Percentiles rank a stretch among this genome's conserved stretches.
Evolutionary conservation across 805 yeast species (phyloP).

Genomic region (Priceomyces castillae): DNA sequence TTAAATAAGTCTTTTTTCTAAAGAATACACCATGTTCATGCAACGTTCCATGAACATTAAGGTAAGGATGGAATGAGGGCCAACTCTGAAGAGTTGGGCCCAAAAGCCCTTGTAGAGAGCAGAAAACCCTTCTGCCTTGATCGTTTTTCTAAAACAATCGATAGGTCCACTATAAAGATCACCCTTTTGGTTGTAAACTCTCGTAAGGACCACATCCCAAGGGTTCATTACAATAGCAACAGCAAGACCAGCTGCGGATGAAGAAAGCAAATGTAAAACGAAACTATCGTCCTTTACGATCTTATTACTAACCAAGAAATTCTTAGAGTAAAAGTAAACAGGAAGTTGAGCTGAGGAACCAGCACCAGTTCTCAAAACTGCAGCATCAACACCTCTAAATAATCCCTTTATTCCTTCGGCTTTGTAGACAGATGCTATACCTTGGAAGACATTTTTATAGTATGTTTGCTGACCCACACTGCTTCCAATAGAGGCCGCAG

Average conservation of each 20-base stretch:
- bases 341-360: conserved; percentile 97
- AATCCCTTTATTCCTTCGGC: conserved; percentile 76
- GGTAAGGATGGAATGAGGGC: conserved; percentile 90
- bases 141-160: conserved; percentile 85
- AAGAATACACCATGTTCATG: conserved; percentile 52
- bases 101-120: conserved; percentile 95
- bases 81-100: conserved; percentile 89
- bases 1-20: conserved; percentile 19
- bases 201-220: conserved; percentile 91
- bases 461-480: conserved; percentile 88
- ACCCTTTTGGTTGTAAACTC: conserved; percentile 94
- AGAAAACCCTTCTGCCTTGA: conserved; percentile 73
- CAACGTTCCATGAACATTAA: conserved; percentile 96
- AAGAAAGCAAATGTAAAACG: conserved; percentile 65
- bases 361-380: conserved; percentile 88
- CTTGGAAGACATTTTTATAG: conserved; percentile 68
- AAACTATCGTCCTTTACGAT: conserved; percentile 59
- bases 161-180: conserved; percentile 80
- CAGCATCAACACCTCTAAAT: conserved; percentile 92
- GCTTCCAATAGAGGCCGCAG: conserved; percentile 40
- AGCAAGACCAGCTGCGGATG: conserved; percentile 82
- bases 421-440: conserved; percentile 57
- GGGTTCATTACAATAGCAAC: conserved; percentile 97
- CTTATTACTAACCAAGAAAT: conserved; percentile 51
- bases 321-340: conserved; percentile 76